Base-by-base conservation (phyloP, 441 rosid genomes). In the Eutrema salsugineum region DNA sequence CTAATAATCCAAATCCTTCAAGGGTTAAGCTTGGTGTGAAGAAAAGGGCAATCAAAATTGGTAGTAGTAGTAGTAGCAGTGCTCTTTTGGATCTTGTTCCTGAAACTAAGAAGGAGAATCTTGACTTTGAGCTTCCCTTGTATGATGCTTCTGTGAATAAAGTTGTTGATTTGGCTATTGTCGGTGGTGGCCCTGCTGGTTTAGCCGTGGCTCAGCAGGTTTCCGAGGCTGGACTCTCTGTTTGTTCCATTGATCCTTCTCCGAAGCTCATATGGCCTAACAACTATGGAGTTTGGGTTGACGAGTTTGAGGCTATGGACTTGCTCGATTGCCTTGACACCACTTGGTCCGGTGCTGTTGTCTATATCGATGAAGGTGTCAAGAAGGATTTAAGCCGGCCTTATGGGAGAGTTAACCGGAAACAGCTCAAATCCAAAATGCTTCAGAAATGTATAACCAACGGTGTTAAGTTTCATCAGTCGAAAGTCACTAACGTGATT, bases 281-380 rank as follows among this genome's bases (percentile, higher is more conserved):
- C 72, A 94, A 94, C 71, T 94, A 94, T 47, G 99, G 99, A 14
- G 99, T 91, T 71, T 94, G 99, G 97, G 97, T 94, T 69, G 97
- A 94, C 76, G 97, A 94, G 68, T 94, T 94, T 66, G 97, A 90
- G 75, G 97, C 97, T 67, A 88, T 94, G 99, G 94, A 88, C 82
- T 81, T 94, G 71, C 88, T 94, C 10, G 99, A 94, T 47, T 94
- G 96, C 78, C 95, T 91, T 3, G 98, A 94, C 68, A 85, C 91
- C 24, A 91, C 92, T 9, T 94, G 99, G 97, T 87, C 93, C 17
- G 97, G 96, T 74, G 97, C 97, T 44, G 92, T 85, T 70, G 95
- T 94, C 51, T 82, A 84, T 66, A 75, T 85, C 2, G 72, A 86
- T 63, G 93, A 94, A 11, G 71, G 80, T 11, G 62, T 78, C 0